phyloP scores from a whole-genome alignment of 2,329 filamentous ascomycete species.

The Penicillium sp. region DNA sequence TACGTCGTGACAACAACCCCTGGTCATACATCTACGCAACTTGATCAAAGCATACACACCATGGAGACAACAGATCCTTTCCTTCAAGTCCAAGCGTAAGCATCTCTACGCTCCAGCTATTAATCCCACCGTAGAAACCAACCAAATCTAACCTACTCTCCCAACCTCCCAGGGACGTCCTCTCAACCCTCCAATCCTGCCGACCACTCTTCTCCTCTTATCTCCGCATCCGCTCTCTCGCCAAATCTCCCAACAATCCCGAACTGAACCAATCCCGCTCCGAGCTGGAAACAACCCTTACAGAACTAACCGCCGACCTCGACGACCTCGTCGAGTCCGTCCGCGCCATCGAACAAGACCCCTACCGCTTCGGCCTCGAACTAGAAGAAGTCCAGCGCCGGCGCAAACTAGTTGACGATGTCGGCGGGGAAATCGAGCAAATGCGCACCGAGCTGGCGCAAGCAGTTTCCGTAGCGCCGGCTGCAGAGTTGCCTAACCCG shows the following conservation, averaged over 20 bases:
- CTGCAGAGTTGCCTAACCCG: slow-evolving; percentile 60
- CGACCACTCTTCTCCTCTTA: slow-evolving; percentile 92
- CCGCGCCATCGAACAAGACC: slow-evolving; percentile 82
- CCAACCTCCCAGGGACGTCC: slow-evolving; percentile 71
- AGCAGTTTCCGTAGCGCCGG: slow-evolving; percentile 50
- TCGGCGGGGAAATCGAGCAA: slow-evolving; percentile 83
- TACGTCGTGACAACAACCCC: slow-evolving; percentile 12
- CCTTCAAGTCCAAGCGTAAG: slow-evolving; percentile 54
- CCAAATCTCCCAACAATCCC: slow-evolving; percentile 70
- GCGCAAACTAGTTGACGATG: slow-evolving; percentile 80
- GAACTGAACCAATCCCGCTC: slow-evolving; percentile 65
- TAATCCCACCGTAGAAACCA: background rate
- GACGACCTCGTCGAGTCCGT: slow-evolving; percentile 87
- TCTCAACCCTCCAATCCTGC: slow-evolving; percentile 76
- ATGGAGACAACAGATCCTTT: slow-evolving; percentile 51
- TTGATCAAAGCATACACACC: slow-evolving; percentile 8
- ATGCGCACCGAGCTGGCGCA: slow-evolving; percentile 82
- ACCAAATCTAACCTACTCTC: slow-evolving; percentile 19
- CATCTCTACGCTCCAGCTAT: background rate
- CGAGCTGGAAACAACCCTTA: slow-evolving; percentile 78
- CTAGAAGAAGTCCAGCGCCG: slow-evolving; percentile 79
- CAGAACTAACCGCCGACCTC: slow-evolving; percentile 81
- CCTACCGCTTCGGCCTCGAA: slow-evolving; percentile 83
- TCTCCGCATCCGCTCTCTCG: slow-evolving; percentile 88
- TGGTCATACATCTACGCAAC: slow-evolving; percentile 7